phyloP scores from a whole-genome alignment of 2,329 filamentous ascomycete genomes.

The Monosporascus sp. region DNA sequence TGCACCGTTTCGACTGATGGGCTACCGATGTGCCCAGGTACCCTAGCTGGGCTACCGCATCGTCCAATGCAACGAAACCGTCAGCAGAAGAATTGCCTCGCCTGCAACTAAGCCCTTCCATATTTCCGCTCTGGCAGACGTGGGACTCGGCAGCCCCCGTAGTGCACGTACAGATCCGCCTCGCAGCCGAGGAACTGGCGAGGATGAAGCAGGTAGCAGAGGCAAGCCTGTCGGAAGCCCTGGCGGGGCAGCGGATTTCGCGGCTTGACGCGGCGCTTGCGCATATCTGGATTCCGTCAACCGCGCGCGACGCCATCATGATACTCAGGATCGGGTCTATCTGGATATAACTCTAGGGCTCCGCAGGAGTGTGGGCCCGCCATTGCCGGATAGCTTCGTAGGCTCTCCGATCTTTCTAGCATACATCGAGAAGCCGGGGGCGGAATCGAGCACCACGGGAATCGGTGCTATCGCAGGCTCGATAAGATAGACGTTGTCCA shows the following conservation, averaged over 20 bases:
- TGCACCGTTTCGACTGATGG: slow-evolving; percentile 46
- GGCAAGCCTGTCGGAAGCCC: slow-evolving; percentile 8
- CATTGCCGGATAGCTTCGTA: slow-evolving; percentile 34
- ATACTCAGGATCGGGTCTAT: slow-evolving; percentile 26
- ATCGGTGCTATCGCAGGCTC: slow-evolving; percentile 22
- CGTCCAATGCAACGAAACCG: slow-evolving; percentile 22
- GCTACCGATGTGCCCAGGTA: slow-evolving; percentile 25
- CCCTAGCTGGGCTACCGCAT: slow-evolving; percentile 18
- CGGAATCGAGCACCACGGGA: slow-evolving; percentile 5
- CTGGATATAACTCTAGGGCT: slow-evolving; percentile 37
- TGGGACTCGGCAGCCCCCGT: slow-evolving; percentile 34
- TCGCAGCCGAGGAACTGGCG: slow-evolving; percentile 29
- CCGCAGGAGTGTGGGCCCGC: slow-evolving; percentile 32
- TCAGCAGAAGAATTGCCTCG: slow-evolving; percentile 12
- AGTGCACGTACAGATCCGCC: slow-evolving; percentile 30
- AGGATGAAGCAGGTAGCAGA: slow-evolving; percentile 24
- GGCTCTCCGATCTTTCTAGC: slow-evolving; percentile 40
- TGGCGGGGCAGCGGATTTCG: slow-evolving; percentile 23
- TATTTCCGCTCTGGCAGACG: slow-evolving; percentile 34
- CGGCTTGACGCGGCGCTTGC: slow-evolving; percentile 41
- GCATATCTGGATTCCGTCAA: slow-evolving; percentile 41
- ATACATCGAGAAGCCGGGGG: slow-evolving; percentile 24
- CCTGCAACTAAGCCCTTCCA: slow-evolving; percentile 23
- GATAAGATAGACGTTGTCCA: slow-evolving; percentile 30
- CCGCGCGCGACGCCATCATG: slow-evolving; percentile 29